A percentile compares a stretch with the other conserved stretches of the same genome.
Evolutionary conservation across 768 basidiomycete genomes (phyloP).

Genomic region (Naganishia vaughanmartiniae): DNA sequence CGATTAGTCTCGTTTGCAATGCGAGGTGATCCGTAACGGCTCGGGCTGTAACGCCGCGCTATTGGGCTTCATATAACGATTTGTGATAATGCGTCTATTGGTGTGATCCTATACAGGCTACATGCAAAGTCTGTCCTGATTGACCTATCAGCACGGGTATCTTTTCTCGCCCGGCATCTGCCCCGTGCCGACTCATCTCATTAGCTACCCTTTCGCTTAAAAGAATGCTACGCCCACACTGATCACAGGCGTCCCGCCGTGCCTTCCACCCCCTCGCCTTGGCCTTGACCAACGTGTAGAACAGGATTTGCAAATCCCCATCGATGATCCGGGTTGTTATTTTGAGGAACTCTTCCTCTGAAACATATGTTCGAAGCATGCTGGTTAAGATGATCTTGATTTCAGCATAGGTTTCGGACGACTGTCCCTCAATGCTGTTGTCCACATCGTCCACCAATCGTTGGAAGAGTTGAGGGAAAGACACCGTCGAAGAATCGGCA

Average conservation of each 20-base stretch:
- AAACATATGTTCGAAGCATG: constrained; percentile 93
- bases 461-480: constrained; percentile 89
- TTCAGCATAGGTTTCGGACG: constrained; percentile 65
- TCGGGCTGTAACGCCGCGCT: too few relatives aligned
- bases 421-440: constrained; percentile 45
- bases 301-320: constrained; percentile 73
- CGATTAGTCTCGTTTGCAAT: constrained; percentile 86
- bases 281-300: constrained; percentile 58
- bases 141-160: not conserved
- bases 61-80: not conserved
- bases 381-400: constrained; percentile 84
- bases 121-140: constrained; percentile 6
- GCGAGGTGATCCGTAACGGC: constrained; percentile 4
- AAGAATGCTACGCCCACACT: constrained; percentile 3
- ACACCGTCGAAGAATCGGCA: constrained; percentile 71
- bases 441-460: constrained; percentile 76
- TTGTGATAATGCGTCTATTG: not conserved
- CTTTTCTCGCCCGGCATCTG: not conserved
- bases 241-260: not conserved
- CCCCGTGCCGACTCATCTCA: constrained; percentile 10
- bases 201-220: constrained; percentile 4
- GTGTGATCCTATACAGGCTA: not conserved
- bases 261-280: constrained; percentile 49
- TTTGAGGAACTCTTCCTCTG: constrained; percentile 81
- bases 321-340: constrained; percentile 79